These are phyloP conservation scores for Citrullus mucosospermus DNA, from an alignment of 306 rosid species.

Conservation along the genomic window DNA sequence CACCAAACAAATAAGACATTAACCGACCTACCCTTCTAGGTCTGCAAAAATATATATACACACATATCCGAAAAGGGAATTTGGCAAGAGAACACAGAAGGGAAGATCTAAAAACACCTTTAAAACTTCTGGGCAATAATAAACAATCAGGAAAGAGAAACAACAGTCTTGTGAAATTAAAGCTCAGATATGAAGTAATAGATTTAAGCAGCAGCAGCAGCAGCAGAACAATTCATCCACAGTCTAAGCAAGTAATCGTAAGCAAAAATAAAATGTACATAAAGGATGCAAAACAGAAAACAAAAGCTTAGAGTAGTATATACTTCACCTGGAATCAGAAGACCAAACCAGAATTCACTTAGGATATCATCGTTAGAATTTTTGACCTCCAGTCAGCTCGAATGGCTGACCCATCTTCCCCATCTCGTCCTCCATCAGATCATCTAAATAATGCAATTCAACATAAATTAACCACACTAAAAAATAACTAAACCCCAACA, in stretches of 20 bases:
- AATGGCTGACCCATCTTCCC: not conserved
- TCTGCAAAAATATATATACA: not conserved
- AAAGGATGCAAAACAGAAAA: not conserved
- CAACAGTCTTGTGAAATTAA: not conserved
- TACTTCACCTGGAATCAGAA: conserved; percentile 5
- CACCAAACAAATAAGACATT: not conserved
- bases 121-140: not conserved
- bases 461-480: not conserved
- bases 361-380: not conserved
- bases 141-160: not conserved
- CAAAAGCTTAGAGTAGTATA: not conserved
- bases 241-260: not conserved
- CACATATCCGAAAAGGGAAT: not conserved
- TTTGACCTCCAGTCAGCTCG: not conserved
- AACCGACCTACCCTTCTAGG: not conserved
- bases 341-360: not conserved
- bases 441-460: not conserved
- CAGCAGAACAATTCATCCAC: not conserved
- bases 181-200: not conserved
- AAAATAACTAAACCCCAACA: not conserved
- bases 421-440: not conserved
- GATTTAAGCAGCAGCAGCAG: not conserved
- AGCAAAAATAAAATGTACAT: not conserved
- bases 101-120: not conserved
- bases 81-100: not conserved